A percentile compares a stretch with the other conserved stretches of the same genome.
phyloP scores from a whole-genome alignment of 1,139 yeast species.

The Sugiyamaella japonica region DNA sequence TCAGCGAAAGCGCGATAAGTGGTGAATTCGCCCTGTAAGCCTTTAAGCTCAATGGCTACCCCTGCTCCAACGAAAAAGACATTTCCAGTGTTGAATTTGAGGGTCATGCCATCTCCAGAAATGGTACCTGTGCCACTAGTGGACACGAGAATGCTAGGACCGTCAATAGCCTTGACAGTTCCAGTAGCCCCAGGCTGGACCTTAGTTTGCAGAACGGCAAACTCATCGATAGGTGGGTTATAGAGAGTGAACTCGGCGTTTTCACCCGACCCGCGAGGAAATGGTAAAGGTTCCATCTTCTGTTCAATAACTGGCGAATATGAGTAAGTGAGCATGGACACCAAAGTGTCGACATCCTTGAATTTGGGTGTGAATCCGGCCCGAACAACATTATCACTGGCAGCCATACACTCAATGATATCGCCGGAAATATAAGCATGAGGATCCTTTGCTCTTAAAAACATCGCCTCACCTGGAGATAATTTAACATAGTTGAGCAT shows the following conservation, averaged over 20 bases:
- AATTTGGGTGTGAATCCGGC: constrained; percentile 99
- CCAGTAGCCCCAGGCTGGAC: constrained; percentile 50
- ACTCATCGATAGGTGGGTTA: constrained; percentile 97
- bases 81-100: constrained; percentile 59
- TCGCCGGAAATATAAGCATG: constrained; percentile 97
- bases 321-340: constrained; percentile 85
- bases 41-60: constrained; percentile 58
- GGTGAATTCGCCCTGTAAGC: constrained; percentile 59
- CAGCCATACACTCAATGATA: constrained; percentile 99
- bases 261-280: constrained; percentile 60
- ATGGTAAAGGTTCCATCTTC: constrained; percentile 72
- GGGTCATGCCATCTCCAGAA: constrained; percentile 45
- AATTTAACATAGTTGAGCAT: constrained; percentile 83
- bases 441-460: constrained; percentile 94
- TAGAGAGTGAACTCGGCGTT: constrained; percentile 56
- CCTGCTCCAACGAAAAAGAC: constrained; percentile 85
- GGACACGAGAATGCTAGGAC: constrained; percentile 85
- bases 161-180: constrained; percentile 60
- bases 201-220: constrained; percentile 81
- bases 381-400: constrained; percentile 95
- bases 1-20: constrained; percentile 73
- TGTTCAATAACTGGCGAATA: constrained; percentile 90
- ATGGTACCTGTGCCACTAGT: constrained; percentile 77
- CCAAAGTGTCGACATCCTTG: constrained; percentile 89
- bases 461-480: constrained; percentile 94